phyloP scores from a whole-genome alignment of 2,329 filamentous ascomycete species.

The Clonostachys rhizophaga region DNA sequence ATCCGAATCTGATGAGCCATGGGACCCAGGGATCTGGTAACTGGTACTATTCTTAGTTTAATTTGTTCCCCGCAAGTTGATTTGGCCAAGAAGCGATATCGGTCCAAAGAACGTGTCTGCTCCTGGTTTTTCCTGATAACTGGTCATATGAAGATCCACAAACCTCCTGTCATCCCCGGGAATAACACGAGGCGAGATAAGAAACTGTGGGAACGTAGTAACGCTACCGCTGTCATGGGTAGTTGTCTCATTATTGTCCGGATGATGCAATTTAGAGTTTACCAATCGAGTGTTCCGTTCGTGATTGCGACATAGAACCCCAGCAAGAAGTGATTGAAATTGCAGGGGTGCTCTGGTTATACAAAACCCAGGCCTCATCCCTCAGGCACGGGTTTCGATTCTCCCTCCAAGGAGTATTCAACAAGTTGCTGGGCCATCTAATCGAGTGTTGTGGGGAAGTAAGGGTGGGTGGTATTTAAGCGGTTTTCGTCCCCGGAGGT shows the following conservation, averaged over 20 bases:
- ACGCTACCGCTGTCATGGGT: too few relatives aligned
- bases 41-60: constrained; percentile 54
- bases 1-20: constrained; percentile 1
- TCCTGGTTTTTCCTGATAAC: too few relatives aligned
- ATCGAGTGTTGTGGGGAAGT: neutral
- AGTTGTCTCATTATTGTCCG: too few relatives aligned
- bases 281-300: neutral
- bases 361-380: constrained; percentile 1
- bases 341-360: neutral
- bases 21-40: constrained; percentile 7
- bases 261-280: too few relatives aligned
- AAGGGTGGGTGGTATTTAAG: too few relatives aligned
- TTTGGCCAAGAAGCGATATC: too few relatives aligned
- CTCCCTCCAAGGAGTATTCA: neutral
- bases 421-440: neutral
- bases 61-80: constrained; percentile 29
- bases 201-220: constrained; percentile 21
- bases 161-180: too few relatives aligned
- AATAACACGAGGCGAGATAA: too few relatives aligned
- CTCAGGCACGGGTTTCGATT: constrained; percentile 1
- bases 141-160: too few relatives aligned
- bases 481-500: too few relatives aligned
- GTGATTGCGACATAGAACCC: constrained; percentile 1
- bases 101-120: too few relatives aligned
- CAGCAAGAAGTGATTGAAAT: neutral